phyloP scores from a whole-genome alignment of 2,329 filamentous ascomycete genomes.

The Celoporthe dispersa region DNA sequence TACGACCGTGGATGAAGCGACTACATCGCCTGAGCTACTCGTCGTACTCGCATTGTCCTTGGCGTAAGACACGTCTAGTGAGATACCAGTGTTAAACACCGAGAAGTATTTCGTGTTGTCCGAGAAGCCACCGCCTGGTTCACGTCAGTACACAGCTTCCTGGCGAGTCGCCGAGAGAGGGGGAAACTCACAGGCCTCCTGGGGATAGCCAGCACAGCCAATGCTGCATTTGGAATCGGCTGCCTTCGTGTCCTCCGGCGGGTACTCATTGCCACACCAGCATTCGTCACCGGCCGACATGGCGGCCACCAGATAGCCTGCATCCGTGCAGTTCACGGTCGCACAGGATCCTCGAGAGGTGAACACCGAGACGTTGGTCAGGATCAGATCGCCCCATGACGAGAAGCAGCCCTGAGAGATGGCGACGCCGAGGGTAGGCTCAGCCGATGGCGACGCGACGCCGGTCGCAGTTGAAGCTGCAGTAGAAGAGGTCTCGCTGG shows the following conservation, averaged over 20 bases:
- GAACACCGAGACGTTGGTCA: conserved; percentile 35
- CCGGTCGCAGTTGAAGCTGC: conserved; percentile 29
- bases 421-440: conserved; percentile 42
- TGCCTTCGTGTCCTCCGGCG: conserved; percentile 58
- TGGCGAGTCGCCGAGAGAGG: neutral
- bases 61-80: conserved; percentile 44
- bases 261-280: conserved; percentile 74
- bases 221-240: conserved; percentile 65
- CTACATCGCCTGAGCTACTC: conserved; percentile 16
- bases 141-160: conserved; percentile 24
- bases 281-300: conserved; percentile 66
- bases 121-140: conserved; percentile 56
- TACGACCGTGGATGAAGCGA: conserved; percentile 27
- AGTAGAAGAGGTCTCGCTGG: conserved; percentile 20
- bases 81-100: conserved; percentile 56
- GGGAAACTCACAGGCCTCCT: conserved; percentile 61
- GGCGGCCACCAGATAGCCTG: conserved; percentile 62
- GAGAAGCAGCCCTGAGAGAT: conserved; percentile 58
- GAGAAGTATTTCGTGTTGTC: conserved; percentile 44
- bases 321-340: conserved; percentile 42
- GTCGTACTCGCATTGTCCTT: conserved; percentile 37
- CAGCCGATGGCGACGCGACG: conserved; percentile 44
- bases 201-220: conserved; percentile 65
- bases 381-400: conserved; percentile 45
- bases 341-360: conserved; percentile 51